These are phyloP conservation scores for Gigaspora rosea DNA, from an alignment of 192 early-diverging fungal genomes.

Conservation along the genomic window DNA sequence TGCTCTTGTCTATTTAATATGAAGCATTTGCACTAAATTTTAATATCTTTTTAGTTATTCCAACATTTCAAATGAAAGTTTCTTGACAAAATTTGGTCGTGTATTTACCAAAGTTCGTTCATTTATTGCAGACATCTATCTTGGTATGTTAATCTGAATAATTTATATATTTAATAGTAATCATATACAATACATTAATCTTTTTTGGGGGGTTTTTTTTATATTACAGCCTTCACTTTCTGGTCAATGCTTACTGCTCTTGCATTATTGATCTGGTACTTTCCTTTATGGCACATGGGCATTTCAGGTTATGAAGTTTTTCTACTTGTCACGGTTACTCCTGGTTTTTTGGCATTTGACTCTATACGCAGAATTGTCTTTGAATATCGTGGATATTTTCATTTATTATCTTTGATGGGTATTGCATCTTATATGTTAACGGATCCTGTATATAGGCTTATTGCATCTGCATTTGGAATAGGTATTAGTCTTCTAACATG, in stretches of 20 bases:
- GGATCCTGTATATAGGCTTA: constrained; percentile 61
- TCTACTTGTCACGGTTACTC: constrained; percentile 62
- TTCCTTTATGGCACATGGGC: constrained; percentile 85
- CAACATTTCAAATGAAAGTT: too few species aligned
- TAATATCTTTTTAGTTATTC: too few species aligned
- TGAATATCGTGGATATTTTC: constrained; percentile 56
- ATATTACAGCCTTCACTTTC: constrained; percentile 64
- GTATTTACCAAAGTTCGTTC: too few species aligned
- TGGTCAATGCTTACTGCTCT: constrained; percentile 83
- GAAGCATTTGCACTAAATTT: too few species aligned
- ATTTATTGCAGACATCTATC: too few species aligned
- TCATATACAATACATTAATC: background rate
- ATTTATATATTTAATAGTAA: background rate
- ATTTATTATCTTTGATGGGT: constrained; percentile 61
- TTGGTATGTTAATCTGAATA: background rate
- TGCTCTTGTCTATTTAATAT: too few species aligned
- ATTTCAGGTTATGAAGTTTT: constrained; percentile 79
- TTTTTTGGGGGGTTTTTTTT: background rate
- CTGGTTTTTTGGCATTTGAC: constrained; percentile 60
- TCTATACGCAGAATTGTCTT: constrained; percentile 54
- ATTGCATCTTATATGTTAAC: constrained; percentile 60
- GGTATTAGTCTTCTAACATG: constrained; percentile 60
- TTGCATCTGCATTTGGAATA: constrained; percentile 58
- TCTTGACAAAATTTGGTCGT: too few species aligned
- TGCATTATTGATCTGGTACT: constrained; percentile 75